These are phyloP conservation scores for Rhododendron vialii DNA, from an alignment of 148 eudicot species.

Conservation along the genomic window DNA sequence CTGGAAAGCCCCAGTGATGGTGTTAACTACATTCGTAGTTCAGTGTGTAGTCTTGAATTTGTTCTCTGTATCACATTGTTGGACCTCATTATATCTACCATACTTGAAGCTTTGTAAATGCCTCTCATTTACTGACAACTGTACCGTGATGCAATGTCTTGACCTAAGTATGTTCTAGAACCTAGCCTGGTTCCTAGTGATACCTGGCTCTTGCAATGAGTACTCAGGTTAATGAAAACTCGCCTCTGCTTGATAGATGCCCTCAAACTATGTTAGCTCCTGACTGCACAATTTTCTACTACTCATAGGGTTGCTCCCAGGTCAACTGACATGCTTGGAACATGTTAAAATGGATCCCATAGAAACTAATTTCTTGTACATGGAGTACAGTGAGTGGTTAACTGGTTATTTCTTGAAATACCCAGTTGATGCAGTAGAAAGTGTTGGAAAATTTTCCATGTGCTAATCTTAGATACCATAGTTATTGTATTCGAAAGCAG, in stretches of 20 bases:
- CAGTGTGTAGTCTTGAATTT: background rate
- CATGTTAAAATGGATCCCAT: background rate
- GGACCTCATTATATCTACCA: background rate
- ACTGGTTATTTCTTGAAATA: background rate
- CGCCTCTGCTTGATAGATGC: background rate
- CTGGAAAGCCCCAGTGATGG: background rate
- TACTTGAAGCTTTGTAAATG: background rate
- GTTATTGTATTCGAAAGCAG: background rate
- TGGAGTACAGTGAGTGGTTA: background rate
- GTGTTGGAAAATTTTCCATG: background rate
- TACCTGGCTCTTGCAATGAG: background rate
- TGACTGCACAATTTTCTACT: background rate
- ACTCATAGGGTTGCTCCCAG: background rate
- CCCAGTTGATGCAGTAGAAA: background rate
- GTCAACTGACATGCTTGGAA: constrained; percentile 3
- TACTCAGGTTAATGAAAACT: background rate
- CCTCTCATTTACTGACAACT: background rate
- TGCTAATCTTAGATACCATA: background rate
- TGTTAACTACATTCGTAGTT: background rate
- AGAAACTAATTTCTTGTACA: background rate
- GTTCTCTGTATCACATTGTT: background rate
- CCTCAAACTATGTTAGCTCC: background rate
- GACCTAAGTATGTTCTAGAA: background rate
- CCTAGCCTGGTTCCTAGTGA: constrained; percentile 1
- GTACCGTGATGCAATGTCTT: background rate